Evolutionary conservation across 1,284 basidiomycete genomes (phyloP), one percentile per base, ranked within the genome.

Genomic region (Ustilago esculenta): DNA sequence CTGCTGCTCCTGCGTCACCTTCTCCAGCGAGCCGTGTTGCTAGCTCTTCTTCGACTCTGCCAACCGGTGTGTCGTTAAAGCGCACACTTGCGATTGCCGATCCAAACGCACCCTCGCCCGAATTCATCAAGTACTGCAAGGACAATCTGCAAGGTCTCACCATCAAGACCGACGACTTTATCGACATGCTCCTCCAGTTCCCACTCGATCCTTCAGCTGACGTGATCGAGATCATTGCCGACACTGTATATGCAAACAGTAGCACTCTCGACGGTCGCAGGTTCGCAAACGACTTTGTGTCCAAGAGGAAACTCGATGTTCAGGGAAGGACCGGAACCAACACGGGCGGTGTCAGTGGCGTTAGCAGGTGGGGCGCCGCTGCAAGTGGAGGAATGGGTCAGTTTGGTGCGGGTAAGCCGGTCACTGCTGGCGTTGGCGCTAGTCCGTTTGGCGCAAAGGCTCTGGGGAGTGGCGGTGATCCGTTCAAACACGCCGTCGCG

Each of bases 251-350:
- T 80, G 90, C 92, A 34, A 93, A 91, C 76, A 94, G 91, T 75
- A 91, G 92, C 21, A 98, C 92, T 2, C 87, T 99, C 35, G 94
- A 98, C 77, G 96, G 96, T 1, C 87, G 94, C 50, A 87, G 94
- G 25, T 98, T 98, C 77, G 93, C 94, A 1, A 85, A 90, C 5
- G 94, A 98, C 75, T 98, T 94, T 79, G 88, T 93, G 44, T 87
- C 85, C 63, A 91, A 88, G 81, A 89, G 94, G 53, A 96, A 94
- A 84, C 30, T 73, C 18, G 80, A 80, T 25, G 77, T 79, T 5
- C 75, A 72, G 20, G 66, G 61, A 3, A 63, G 77, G 0, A 33
- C 34, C 14, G 37, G 37, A 7, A 21, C 21, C 7, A 23, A 10
- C 15, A 14, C n/a, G n/a, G n/a, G 35, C 3, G 23, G 36, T 6